Percentiles rank a stretch among this genome's conserved stretches.
These are phyloP conservation scores for Neospermospora avenae DNA, from an alignment of 2,329 filamentous ascomycete species.

Conservation along the genomic window DNA sequence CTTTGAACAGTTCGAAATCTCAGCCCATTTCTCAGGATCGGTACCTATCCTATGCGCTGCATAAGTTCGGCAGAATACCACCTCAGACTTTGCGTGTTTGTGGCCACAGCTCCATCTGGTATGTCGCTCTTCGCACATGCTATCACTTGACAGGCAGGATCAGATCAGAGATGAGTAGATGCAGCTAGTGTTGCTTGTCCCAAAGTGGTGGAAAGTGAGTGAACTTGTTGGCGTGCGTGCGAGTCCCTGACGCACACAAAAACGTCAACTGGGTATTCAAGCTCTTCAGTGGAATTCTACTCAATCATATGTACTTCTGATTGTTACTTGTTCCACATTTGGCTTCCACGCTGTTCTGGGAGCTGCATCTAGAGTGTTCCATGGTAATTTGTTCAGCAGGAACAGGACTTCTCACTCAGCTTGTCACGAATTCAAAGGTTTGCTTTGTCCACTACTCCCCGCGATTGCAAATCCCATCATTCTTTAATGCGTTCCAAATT, in stretches of 20 bases:
- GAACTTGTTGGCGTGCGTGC: neutral
- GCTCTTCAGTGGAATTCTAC: neutral
- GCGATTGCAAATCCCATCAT: too few species aligned
- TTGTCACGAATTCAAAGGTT: too few species aligned
- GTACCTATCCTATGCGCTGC: neutral
- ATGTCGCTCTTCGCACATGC: neutral
- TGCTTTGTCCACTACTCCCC: too few species aligned
- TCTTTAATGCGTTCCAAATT: neutral
- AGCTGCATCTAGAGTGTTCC: neutral
- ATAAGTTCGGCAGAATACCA: neutral
- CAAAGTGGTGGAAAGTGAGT: neutral
- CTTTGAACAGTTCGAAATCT: neutral
- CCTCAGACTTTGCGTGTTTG: neutral
- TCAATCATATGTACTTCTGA: neutral
- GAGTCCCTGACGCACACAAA: neutral
- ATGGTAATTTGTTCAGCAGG: too few species aligned
- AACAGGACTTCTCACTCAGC: too few species aligned
- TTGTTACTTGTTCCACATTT: neutral
- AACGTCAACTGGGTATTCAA: neutral
- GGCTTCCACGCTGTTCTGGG: neutral
- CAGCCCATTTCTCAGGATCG: neutral
- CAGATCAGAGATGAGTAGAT: neutral
- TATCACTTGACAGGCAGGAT: neutral
- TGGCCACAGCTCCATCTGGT: neutral
- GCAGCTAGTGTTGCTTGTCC: neutral